Conservation (phyloP, 495 filamentous ascomycete species). For the Annulohypoxylon maeteangense region DNA sequence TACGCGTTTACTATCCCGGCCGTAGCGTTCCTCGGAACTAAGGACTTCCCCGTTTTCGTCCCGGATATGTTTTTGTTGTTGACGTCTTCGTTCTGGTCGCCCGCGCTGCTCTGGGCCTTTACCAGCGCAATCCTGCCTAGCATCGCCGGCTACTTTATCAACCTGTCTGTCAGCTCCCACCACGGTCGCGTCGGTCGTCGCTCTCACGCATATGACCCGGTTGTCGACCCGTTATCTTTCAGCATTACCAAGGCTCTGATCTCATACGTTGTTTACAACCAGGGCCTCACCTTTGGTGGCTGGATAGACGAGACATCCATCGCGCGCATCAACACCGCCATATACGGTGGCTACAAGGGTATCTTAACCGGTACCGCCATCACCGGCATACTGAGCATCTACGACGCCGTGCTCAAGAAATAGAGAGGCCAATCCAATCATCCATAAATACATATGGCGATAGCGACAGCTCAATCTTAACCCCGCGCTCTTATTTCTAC, state of each 20-base stretch:
- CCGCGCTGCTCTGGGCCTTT: conserved; percentile 78
- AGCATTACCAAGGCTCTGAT: conserved; percentile 85
- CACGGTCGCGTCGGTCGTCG: conserved; percentile 46
- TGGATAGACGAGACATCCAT: conserved; percentile 67
- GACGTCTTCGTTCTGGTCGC: conserved; percentile 82
- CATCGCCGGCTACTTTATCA: conserved; percentile 84
- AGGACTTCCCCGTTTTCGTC: conserved; percentile 65
- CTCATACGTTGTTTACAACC: conserved; percentile 80
- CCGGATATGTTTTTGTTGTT: conserved; percentile 88
- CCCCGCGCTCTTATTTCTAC: background rate
- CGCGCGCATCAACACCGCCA: conserved; percentile 67
- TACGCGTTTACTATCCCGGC: conserved; percentile 77
- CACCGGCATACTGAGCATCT: conserved; percentile 75
- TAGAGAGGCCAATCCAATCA: conserved; percentile 46
- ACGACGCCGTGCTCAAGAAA: conserved; percentile 85
- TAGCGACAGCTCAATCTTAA: background rate
- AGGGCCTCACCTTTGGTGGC: conserved; percentile 73
- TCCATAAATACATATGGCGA: background rate
- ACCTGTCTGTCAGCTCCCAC: conserved; percentile 67
- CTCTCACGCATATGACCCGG: conserved; percentile 54
- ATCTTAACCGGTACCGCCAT: conserved; percentile 77
- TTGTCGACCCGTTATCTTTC: conserved; percentile 86
- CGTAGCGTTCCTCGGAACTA: conserved; percentile 61
- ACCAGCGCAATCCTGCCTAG: conserved; percentile 77
- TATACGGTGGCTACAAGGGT: conserved; percentile 77